Conservation (phyloP, 2,329 filamentous ascomycete species). For the Ophiocordyceps australis region DNA sequence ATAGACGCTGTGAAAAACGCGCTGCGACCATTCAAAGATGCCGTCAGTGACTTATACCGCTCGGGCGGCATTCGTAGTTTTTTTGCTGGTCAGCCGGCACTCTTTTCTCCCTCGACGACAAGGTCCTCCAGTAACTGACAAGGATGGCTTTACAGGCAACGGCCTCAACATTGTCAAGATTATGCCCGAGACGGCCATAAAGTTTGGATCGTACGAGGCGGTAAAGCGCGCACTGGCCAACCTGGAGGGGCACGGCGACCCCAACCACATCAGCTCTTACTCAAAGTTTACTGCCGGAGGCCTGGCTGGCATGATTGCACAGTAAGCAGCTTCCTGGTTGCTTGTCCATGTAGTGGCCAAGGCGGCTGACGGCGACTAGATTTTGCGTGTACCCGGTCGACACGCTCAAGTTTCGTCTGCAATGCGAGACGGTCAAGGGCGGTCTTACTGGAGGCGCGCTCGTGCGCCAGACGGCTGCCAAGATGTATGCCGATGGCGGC, state of each 20-base stretch:
- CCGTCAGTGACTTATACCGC: conserved; percentile 62
- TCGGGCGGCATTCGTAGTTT: conserved; percentile 76
- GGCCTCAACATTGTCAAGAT: conserved; percentile 94
- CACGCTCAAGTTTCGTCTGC: conserved; percentile 65
- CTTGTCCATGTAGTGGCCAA: background rate
- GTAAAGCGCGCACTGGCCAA: conserved; percentile 74
- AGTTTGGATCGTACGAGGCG: conserved; percentile 94
- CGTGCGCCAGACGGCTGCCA: conserved; percentile 64
- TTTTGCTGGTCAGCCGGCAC: conserved; percentile 59
- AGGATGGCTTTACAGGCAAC: conserved; percentile 45
- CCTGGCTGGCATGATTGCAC: conserved; percentile 81
- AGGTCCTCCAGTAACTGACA: background rate
- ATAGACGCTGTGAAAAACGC: conserved; percentile 46
- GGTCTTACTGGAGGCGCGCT: conserved; percentile 71
- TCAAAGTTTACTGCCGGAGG: conserved; percentile 88
- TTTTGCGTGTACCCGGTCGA: conserved; percentile 92
- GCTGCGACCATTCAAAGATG: conserved; percentile 50
- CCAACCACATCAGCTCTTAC: conserved; percentile 58
- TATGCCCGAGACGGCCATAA: conserved; percentile 96
- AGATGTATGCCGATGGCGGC: conserved; percentile 69
- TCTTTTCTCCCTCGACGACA: background rate
- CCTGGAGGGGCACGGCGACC: conserved; percentile 75
- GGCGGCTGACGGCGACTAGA: conserved; percentile 17
- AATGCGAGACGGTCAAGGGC: conserved; percentile 82
- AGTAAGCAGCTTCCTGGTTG: conserved; percentile 31